Evolutionary conservation across 148 eudicot species (phyloP).

Genomic region (Hydrangea macrophylla): DNA sequence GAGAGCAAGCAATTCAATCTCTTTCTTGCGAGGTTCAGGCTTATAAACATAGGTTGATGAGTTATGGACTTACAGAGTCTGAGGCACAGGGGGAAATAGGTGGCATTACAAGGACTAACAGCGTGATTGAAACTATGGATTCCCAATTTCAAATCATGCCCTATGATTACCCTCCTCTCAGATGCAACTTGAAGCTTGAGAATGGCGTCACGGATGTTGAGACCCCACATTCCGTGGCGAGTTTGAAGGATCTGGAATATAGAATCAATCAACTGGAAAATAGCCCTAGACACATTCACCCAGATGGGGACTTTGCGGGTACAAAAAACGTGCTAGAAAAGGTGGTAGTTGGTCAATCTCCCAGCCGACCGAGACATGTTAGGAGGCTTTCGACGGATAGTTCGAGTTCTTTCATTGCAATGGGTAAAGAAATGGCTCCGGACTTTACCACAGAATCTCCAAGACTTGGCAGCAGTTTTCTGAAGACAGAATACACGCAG

Average conservation of each 20-base stretch:
- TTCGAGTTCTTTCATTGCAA: conserved; percentile 34
- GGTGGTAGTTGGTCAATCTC: conserved; percentile 68
- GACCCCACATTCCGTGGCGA: conserved; percentile 54
- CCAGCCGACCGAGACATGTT: conserved; percentile 40
- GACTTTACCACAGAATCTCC: conserved; percentile 54
- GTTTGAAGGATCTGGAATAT: conserved; percentile 63
- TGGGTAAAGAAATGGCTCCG: conserved; percentile 41
- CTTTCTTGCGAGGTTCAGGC: conserved; percentile 71
- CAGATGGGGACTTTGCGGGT: conserved; percentile 38
- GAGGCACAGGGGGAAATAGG: conserved; percentile 68
- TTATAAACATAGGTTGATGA: conserved; percentile 69
- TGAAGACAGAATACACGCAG: conserved; percentile 37
- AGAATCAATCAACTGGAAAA: conserved; percentile 79
- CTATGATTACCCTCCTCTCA: conserved; percentile 73
- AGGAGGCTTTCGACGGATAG: conserved; percentile 56
- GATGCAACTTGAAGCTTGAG: conserved; percentile 53
- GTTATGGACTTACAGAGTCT: conserved; percentile 67
- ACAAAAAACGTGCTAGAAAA: conserved; percentile 59
- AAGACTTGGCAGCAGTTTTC: conserved; percentile 47
- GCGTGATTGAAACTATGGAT: conserved; percentile 36
- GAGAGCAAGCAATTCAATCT: conserved; percentile 61
- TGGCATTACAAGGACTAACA: conserved; percentile 36
- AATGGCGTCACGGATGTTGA: conserved; percentile 58
- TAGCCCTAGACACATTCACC: conserved; percentile 48
- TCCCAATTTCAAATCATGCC: conserved; percentile 37